phyloP scores from a whole-genome alignment of 208 protist genomes.

The Trypanosoma theileri region DNA sequence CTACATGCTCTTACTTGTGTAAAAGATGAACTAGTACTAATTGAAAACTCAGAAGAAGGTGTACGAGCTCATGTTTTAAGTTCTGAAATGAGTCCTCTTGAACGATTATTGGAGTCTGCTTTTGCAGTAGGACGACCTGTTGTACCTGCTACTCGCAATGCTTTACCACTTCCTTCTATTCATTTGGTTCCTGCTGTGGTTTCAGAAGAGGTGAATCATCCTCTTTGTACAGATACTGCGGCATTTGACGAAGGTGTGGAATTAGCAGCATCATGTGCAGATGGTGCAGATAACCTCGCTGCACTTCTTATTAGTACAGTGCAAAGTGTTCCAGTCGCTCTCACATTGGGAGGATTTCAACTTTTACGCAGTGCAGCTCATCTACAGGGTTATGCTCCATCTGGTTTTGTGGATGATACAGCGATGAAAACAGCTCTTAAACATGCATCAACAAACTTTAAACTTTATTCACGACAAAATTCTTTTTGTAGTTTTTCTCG shows the following conservation, averaged over 20 bases:
- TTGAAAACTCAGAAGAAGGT: slow-evolving; percentile 15
- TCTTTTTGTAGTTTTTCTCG: slow-evolving; percentile 68
- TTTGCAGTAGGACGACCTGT: slow-evolving; percentile 26
- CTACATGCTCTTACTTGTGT: slow-evolving; percentile 24
- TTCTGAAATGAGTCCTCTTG: slow-evolving; percentile 24
- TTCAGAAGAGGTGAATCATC: neutral
- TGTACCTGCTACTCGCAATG: neutral
- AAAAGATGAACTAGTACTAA: slow-evolving; percentile 22
- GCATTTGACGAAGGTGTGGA: slow-evolving; percentile 39
- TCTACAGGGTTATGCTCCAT: slow-evolving; percentile 53
- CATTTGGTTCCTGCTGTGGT: slow-evolving; percentile 28
- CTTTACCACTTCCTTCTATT: slow-evolving; percentile 15
- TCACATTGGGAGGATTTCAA: slow-evolving; percentile 35
- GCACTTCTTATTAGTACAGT: slow-evolving; percentile 34
- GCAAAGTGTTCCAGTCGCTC: slow-evolving; percentile 23
- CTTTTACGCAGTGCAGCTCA: slow-evolving; percentile 59
- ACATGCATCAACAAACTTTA: slow-evolving; percentile 20
- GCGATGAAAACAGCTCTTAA: slow-evolving; percentile 30
- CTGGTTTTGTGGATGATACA: slow-evolving; percentile 27
- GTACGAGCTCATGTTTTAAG: slow-evolving; percentile 28
- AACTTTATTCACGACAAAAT: slow-evolving; percentile 8
- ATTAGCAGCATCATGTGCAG: slow-evolving; percentile 32
- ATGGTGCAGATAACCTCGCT: slow-evolving; percentile 32
- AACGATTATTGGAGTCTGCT: slow-evolving; percentile 21
- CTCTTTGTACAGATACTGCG: neutral